Evolutionary conservation across 164 flowering plant genomes (phyloP).

Genomic region (Santalum album): DNA sequence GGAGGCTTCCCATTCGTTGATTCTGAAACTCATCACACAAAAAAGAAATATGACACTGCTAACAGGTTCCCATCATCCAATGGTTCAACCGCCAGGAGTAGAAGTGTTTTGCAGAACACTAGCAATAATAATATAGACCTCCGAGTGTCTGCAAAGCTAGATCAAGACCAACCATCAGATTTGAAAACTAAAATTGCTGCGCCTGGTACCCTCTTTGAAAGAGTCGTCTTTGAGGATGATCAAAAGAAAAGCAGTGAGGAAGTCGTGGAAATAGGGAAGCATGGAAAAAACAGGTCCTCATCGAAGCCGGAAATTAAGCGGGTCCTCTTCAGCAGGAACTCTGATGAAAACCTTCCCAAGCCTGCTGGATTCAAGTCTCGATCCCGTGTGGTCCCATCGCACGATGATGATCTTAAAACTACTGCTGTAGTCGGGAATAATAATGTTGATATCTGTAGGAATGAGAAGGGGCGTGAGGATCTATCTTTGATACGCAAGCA

Average conservation of each 20-base stretch:
- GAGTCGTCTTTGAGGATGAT: conserved; percentile 15
- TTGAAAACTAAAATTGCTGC: conserved; percentile 45
- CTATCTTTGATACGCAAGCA: conserved; percentile 67
- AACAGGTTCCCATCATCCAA: conserved; percentile 31
- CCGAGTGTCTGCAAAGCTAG: conserved; percentile 32
- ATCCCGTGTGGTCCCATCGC: conserved; percentile 64
- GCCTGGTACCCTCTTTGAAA: conserved; percentile 18
- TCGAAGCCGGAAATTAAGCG: conserved; percentile 41
- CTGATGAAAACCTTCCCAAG: conserved; percentile 34
- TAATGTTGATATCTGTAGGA: conserved; percentile 22
- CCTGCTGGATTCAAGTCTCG: conserved; percentile 38
- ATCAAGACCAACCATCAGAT: conserved; percentile 37
- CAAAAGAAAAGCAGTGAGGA: conserved; percentile 20
- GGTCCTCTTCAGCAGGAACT: conserved; percentile 34
- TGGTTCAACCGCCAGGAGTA: conserved; percentile 38
- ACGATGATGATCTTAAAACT: conserved; percentile 32
- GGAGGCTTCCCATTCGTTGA: conserved; percentile 25
- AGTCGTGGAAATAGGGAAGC: conserved; percentile 14
- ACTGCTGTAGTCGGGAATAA: conserved; percentile 28
- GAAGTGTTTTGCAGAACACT: conserved; percentile 28
- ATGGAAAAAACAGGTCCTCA: conserved; percentile 18
- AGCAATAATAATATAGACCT: conserved; percentile 32
- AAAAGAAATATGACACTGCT: conserved; percentile 17
- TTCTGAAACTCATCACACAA: conserved; percentile 24
- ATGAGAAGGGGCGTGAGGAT: conserved; percentile 50